Conservation (phyloP, 2,329 filamentous ascomycete genomes). For the Metarhizium guizhouense region DNA sequence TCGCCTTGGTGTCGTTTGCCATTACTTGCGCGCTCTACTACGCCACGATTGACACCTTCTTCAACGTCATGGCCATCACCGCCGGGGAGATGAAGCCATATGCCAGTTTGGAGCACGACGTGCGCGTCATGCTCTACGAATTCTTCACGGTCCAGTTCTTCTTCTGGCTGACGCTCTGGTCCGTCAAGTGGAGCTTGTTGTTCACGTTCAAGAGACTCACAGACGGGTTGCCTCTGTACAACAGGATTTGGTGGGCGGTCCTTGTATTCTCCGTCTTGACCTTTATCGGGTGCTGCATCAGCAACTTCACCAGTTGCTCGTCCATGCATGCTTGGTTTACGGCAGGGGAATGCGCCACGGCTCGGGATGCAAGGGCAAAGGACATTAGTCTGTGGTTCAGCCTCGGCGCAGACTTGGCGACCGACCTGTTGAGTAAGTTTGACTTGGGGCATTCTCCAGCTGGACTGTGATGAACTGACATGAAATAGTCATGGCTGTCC, state of each 20-base stretch:
- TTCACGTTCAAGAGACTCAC: conserved; percentile 13
- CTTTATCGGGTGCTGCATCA: conserved; percentile 12
- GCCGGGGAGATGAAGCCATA: conserved; percentile 6
- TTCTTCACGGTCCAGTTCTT: conserved; percentile 14
- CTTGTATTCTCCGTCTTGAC: conserved; percentile 10
- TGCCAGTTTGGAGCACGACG: conserved; percentile 1
- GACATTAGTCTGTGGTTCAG: conserved; percentile 14
- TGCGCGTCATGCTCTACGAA: conserved; percentile 10
- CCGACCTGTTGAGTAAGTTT: conserved; percentile 11
- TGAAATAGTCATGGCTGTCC: conserved; percentile 10
- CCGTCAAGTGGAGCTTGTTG: conserved; percentile 14
- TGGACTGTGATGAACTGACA: neutral
- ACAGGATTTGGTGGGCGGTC: conserved; percentile 10
- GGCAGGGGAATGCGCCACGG: conserved; percentile 8
- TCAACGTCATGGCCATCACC: conserved; percentile 8
- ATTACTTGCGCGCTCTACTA: conserved; percentile 10
- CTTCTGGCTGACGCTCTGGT: conserved; percentile 13
- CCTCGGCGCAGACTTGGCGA: conserved; percentile 10
- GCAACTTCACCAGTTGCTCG: conserved; percentile 14
- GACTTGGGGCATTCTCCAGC: too few species aligned
- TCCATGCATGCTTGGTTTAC: conserved; percentile 14
- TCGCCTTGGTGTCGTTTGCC: conserved; percentile 9
- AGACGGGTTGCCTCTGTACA: conserved; percentile 9
- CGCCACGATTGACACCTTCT: conserved; percentile 10
- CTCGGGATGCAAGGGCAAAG: conserved; percentile 10